phyloP scores from a whole-genome alignment of 2,329 filamentous ascomycete genomes.

The Claviceps cyperi region DNA sequence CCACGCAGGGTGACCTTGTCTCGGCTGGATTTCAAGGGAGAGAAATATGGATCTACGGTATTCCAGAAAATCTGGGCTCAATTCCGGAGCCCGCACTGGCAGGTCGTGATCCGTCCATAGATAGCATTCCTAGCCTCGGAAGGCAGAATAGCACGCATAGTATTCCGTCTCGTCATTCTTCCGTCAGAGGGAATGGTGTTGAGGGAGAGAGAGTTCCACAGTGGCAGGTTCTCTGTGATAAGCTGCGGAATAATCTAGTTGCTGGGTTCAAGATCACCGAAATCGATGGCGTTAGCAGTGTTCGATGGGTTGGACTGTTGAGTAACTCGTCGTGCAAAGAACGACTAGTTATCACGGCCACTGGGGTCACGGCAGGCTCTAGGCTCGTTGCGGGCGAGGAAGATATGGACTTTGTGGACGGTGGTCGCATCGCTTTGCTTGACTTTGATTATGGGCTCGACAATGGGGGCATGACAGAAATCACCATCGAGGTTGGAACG shows the following conservation, averaged over 20 bases:
- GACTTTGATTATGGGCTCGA: conserved; percentile 54
- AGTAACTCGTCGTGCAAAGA: conserved; percentile 34
- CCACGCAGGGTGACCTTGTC: conserved; percentile 55
- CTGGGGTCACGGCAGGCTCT: conserved; percentile 47
- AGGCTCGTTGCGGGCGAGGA: conserved; percentile 52
- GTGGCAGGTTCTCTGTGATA: conserved; percentile 56
- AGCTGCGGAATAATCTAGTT: conserved; percentile 54
- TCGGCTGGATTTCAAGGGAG: conserved; percentile 58
- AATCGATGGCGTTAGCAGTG: conserved; percentile 49
- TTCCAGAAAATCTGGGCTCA: conserved; percentile 58
- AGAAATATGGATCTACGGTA: conserved; percentile 65
- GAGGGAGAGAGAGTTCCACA: conserved; percentile 36
- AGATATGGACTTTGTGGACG: conserved; percentile 61
- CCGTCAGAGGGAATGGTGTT: conserved; percentile 15
- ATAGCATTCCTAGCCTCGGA: conserved; percentile 8
- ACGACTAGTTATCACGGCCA: conserved; percentile 55
- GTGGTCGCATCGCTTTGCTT: conserved; percentile 56
- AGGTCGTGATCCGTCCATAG: conserved; percentile 11
- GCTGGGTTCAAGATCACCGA: conserved; percentile 51
- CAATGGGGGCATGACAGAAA: conserved; percentile 40
- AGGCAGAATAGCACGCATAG: conserved; percentile 18
- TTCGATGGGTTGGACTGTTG: conserved; percentile 55
- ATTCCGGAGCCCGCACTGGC: conserved; percentile 28
- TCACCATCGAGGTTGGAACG: conserved; percentile 62
- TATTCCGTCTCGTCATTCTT: conserved; percentile 17